Percentiles rank a stretch among this genome's conserved stretches.
Evolutionary conservation across 192 early-diverging fungal species (phyloP).

Genomic region (Backusella australiensis): DNA sequence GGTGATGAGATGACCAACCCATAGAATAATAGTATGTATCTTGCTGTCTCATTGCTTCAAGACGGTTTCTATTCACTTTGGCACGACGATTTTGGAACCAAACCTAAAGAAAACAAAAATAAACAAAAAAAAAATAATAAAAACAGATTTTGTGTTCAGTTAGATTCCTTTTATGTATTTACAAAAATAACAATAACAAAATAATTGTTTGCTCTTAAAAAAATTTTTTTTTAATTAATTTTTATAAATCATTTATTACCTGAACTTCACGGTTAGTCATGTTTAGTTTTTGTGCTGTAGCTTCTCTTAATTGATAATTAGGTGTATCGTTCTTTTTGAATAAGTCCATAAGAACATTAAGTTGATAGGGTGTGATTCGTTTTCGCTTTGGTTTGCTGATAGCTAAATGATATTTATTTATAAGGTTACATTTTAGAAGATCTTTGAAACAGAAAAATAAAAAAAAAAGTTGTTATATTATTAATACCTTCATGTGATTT

Average conservation of each 20-base stretch:
- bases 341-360: conserved; percentile 63
- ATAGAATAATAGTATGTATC: conserved; percentile 4
- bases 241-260: conserved; percentile 38
- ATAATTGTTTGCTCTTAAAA: conserved; percentile 4
- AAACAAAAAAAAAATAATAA: conserved; percentile 19
- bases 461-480: neutral
- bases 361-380: conserved; percentile 73
- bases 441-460: neutral
- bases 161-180: conserved; percentile 3
- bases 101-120: conserved; percentile 44
- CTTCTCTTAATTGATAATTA: conserved; percentile 72
- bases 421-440: neutral
- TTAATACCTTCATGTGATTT: conserved; percentile 25
- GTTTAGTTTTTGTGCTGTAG: conserved; percentile 63
- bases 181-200: neutral
- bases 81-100: conserved; percentile 89
- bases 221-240: neutral
- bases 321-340: conserved; percentile 78
- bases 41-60: conserved; percentile 4
- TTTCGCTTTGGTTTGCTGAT: conserved; percentile 69
- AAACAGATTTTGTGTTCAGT: conserved; percentile 12
- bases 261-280: conserved; percentile 85
- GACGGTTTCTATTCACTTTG: conserved; percentile 63
- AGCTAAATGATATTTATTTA: conserved; percentile 11
- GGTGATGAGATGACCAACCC: neutral